Conservation (phyloP, 768 basidiomycete species). For the Lactarius quietus region DNA sequence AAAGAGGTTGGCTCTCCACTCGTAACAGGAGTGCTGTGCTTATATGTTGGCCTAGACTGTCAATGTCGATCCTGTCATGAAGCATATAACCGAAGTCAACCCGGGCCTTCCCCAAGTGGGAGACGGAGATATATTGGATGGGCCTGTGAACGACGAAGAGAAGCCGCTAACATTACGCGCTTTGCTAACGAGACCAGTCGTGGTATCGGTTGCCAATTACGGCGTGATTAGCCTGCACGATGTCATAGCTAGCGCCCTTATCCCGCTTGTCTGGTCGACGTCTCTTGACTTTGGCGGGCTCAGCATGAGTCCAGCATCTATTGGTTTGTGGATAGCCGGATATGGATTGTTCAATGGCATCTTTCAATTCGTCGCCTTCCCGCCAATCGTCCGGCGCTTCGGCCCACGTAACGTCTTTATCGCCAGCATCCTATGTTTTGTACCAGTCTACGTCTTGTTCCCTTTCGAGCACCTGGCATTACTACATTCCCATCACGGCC, state of each 20-base stretch:
- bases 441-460: conserved; percentile 31
- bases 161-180: conserved; percentile 34
- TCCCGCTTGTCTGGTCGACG: conserved; percentile 45
- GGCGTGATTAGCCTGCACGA: conserved; percentile 41
- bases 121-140: background rate
- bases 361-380: conserved; percentile 39
- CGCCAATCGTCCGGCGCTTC: conserved; percentile 34
- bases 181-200: conserved; percentile 35
- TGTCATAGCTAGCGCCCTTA: conserved; percentile 36
- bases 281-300: conserved; percentile 42
- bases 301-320: conserved; percentile 35
- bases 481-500: background rate
- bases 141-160: background rate
- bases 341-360: conserved; percentile 38
- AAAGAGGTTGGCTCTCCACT: conserved; percentile 6
- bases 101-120: background rate
- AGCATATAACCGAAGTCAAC: background rate
- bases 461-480: conserved; percentile 26
- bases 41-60: background rate
- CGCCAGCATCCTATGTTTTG: conserved; percentile 28
- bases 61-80: background rate
- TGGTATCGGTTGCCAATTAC: conserved; percentile 44
- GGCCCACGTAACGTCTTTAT: conserved; percentile 37
- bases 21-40: background rate
- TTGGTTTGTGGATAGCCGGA: conserved; percentile 37